Evolutionary conservation across 2,329 filamentous ascomycete species (phyloP).

Genomic region (Laburnicola sp.): DNA sequence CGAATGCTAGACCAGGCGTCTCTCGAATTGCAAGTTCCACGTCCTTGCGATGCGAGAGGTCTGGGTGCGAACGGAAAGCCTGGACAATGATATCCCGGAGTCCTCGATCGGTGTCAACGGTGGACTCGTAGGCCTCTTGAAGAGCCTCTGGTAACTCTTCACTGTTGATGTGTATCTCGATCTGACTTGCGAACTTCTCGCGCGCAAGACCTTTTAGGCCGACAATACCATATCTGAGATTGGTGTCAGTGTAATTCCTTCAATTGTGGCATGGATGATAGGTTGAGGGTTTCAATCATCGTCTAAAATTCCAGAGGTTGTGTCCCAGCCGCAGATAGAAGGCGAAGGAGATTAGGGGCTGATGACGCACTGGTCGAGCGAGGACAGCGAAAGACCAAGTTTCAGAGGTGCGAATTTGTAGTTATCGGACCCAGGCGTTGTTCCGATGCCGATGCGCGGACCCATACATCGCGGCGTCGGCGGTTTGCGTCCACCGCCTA

Average conservation of each 20-base stretch:
- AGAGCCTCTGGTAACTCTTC: conserved; percentile 53
- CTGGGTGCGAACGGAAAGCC: conserved; percentile 51
- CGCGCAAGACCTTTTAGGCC: conserved; percentile 52
- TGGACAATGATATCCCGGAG: conserved; percentile 54
- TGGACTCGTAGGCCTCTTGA: conserved; percentile 54
- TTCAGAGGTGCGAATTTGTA: background rate
- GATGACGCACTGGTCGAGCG: conserved; percentile 8
- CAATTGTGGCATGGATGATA: background rate
- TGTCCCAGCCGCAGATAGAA: background rate
- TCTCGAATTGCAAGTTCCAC: conserved; percentile 51
- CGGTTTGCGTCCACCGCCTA: conserved; percentile 28
- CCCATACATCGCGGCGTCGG: conserved; percentile 31
- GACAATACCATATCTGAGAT: conserved; percentile 50
- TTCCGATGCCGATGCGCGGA: too few relatives aligned
- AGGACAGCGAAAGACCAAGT: conserved; percentile 7
- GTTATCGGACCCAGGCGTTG: too few relatives aligned
- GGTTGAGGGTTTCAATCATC: background rate
- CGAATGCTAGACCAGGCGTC: conserved; percentile 52
- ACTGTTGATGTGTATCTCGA: conserved; percentile 49
- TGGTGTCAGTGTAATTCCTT: conserved; percentile 24
- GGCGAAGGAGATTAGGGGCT: background rate
- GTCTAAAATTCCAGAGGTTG: too few relatives aligned
- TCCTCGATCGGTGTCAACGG: conserved; percentile 54
- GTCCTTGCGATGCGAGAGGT: conserved; percentile 51
- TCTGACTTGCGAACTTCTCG: conserved; percentile 52